A percentile compares a stretch with the other conserved stretches of the same genome.
phyloP scores from a whole-genome alignment of 2,329 filamentous ascomycete genomes.

The Byssochlamys sp. region DNA sequence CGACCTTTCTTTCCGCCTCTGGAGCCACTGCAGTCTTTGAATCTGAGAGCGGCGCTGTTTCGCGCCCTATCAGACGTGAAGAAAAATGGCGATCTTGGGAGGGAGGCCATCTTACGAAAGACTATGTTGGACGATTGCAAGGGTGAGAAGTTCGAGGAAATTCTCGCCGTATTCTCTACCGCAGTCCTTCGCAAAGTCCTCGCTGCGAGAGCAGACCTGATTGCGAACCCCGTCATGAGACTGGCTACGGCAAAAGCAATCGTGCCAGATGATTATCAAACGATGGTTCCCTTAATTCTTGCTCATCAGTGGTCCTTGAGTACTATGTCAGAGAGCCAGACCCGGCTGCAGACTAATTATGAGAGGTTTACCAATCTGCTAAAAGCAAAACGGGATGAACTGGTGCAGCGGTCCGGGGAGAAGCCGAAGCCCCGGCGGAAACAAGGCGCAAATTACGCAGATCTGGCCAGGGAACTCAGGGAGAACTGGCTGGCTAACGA shows the following conservation, averaged over 20 bases:
- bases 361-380: slow-evolving; percentile 56
- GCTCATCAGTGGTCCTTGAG: slow-evolving; percentile 61
- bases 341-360: slow-evolving; percentile 50
- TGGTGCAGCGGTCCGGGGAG: slow-evolving; percentile 31
- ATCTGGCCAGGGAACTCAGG: slow-evolving; percentile 42
- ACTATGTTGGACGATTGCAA: slow-evolving; percentile 96
- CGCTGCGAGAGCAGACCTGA: slow-evolving; percentile 32
- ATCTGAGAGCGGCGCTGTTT: slow-evolving; percentile 74
- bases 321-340: slow-evolving; percentile 51
- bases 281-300: slow-evolving; percentile 56
- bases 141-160: slow-evolving; percentile 78
- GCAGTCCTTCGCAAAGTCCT: slow-evolving; percentile 65
- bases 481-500: slow-evolving; percentile 70
- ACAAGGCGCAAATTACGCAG: slow-evolving; percentile 18
- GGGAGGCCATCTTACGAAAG: slow-evolving; percentile 73
- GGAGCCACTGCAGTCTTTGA: slow-evolving; percentile 82
- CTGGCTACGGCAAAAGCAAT: slow-evolving; percentile 45
- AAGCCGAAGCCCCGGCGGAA: slow-evolving; percentile 14
- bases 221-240: slow-evolving; percentile 43
- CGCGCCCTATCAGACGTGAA: slow-evolving; percentile 75
- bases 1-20: slow-evolving; percentile 82
- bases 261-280: slow-evolving; percentile 24
- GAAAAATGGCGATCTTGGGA: slow-evolving; percentile 71
- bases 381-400: slow-evolving; percentile 50
- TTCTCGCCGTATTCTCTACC: slow-evolving; percentile 74